These are phyloP conservation scores for Microcyclosporella mali DNA, from an alignment of 2,329 filamentous ascomycete species.

Conservation along the genomic window DNA sequence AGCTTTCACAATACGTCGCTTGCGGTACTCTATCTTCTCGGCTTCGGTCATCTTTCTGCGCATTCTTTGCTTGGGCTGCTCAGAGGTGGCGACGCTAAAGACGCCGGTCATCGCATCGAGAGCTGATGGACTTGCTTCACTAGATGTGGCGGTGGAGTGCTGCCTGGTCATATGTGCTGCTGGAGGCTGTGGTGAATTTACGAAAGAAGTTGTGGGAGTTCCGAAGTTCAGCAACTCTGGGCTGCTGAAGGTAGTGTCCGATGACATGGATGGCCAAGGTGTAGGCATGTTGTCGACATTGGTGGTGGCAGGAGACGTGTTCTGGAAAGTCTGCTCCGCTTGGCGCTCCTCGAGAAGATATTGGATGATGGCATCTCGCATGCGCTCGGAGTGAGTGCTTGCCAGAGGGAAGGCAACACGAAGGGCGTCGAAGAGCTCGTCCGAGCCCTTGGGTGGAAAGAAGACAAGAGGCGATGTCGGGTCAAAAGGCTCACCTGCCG, in stretches of 20 bases:
- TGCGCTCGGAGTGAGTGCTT: constrained; percentile 34
- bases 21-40: constrained; percentile 35
- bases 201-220: constrained; percentile 24
- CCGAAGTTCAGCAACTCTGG: constrained; percentile 27
- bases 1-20: constrained; percentile 33
- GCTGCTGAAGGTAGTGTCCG: constrained; percentile 26
- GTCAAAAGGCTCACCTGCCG: constrained; percentile 27
- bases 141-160: constrained; percentile 15
- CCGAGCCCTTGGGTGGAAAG: constrained; percentile 35
- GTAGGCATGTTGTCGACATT: constrained; percentile 19
- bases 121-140: constrained; percentile 21
- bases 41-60: constrained; percentile 35
- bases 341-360: constrained; percentile 33
- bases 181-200: constrained; percentile 21
- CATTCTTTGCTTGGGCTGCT: constrained; percentile 31
- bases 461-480: constrained; percentile 30
- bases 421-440: constrained; percentile 36
- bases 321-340: constrained; percentile 19
- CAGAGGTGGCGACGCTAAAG: constrained; percentile 30
- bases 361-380: constrained; percentile 35
- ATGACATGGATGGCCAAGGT: constrained; percentile 28
- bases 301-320: constrained; percentile 16
- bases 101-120: constrained; percentile 35
- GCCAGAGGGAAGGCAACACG: constrained; percentile 30
- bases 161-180: constrained; percentile 18